Evolutionary conservation across 2,329 filamentous ascomycete genomes (phyloP).

Genomic region (Neocatenulostroma microsporum): DNA sequence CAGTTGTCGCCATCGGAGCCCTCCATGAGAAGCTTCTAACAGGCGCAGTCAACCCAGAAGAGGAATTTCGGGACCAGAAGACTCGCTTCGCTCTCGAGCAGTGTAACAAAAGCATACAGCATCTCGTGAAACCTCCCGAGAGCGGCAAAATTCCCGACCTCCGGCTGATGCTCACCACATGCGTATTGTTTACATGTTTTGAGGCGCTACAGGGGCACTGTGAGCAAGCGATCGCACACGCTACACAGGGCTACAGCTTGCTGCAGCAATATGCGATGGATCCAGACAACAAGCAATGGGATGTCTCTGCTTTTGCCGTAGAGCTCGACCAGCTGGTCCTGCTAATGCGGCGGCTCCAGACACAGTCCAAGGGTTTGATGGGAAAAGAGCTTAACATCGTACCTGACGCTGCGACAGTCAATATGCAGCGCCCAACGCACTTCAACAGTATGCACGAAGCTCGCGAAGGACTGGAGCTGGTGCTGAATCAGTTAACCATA

Average conservation of each 20-base stretch:
- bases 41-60: slow-evolving; percentile 24
- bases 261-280: slow-evolving; percentile 21
- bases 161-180: slow-evolving; percentile 24
- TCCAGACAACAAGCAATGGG: slow-evolving; percentile 14
- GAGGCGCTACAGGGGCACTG: slow-evolving; percentile 29
- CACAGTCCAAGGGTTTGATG: slow-evolving; percentile 26
- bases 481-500: slow-evolving; percentile 23
- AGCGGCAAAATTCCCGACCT: slow-evolving; percentile 15
- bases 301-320: slow-evolving; percentile 20
- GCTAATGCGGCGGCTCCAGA: slow-evolving; percentile 26
- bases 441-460: slow-evolving; percentile 26
- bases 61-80: slow-evolving; percentile 21
- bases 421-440: slow-evolving; percentile 21
- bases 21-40: slow-evolving; percentile 28
- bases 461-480: slow-evolving; percentile 25
- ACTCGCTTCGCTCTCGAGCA: slow-evolving; percentile 27
- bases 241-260: slow-evolving; percentile 23
- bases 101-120: slow-evolving; percentile 17
- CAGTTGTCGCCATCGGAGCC: slow-evolving; percentile 27
- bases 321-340: slow-evolving; percentile 28
- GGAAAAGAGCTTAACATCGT: slow-evolving; percentile 25
- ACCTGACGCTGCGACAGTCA: slow-evolving; percentile 21
- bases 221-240: slow-evolving; percentile 28
- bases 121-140: slow-evolving; percentile 8
- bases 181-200: slow-evolving; percentile 29